Evolutionary conservation across 2,329 filamentous ascomycete species (phyloP), one percentile per base, ranked within the genome.

Genomic region (Monosporascus cannonballus): DNA sequence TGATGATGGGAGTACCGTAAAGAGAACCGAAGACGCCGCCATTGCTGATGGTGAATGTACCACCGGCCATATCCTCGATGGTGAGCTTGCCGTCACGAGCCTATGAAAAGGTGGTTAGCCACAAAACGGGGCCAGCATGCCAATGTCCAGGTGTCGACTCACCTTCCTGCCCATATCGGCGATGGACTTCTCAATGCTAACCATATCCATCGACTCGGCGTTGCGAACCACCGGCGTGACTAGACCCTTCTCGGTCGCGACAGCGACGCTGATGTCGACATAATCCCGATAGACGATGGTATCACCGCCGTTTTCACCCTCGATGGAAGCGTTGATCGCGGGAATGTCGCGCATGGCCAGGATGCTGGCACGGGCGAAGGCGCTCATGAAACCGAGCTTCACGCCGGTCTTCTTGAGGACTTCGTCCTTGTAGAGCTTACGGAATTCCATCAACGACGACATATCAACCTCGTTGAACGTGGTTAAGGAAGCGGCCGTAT

Each of bases 401-500:
- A 97, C 88, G 45, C 92, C 93, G 9, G 90, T 94, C 79, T 93
- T 96, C 81, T 97, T 96, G 53, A 97, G 78, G 22, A 96, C 78
- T 54, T 96, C 92, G 55, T 97, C 93, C 79, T 97, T 97, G 82
- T 97, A 97, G 47, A 91, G 79, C 73, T 96, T 96, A 63, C 94
- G 88, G 78, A 99, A 93, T 58, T 96, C 90, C 87, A 97, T 96
- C 48, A 99, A 79, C 22, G 88, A 90, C 34, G 93, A 96, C 94
- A 99, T 99, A 72, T 99, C 94, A 56, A 99, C 94, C 74, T 97
- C 93, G 73, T 99, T 96, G 81, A 99, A 99, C 25, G 94, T 99
- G 47, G 94, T 97, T 50, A 99, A 80, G 4, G 94, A 96, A 45
- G 94, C 94, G 49, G 94, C 93, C 2, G 94, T 97, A 76, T 99